Evolutionary conservation across 768 basidiomycete genomes (phyloP).

Genomic region (Heimioporus sp.): DNA sequence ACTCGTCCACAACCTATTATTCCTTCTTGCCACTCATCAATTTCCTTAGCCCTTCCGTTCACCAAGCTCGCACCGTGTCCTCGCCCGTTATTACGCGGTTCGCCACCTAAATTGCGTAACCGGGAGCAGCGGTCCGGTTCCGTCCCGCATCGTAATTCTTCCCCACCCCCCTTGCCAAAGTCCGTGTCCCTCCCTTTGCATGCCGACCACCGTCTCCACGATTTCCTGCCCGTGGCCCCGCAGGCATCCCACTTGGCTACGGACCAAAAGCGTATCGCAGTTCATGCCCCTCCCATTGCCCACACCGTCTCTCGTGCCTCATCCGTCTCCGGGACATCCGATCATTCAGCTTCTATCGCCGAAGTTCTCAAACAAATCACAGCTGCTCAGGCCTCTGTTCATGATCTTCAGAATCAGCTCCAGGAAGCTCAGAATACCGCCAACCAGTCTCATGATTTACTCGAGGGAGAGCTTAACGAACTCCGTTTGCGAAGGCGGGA

Average conservation of each 20-base stretch:
- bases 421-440: slow-evolving; percentile 56
- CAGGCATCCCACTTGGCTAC: slow-evolving; percentile 19
- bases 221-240: slow-evolving; percentile 23
- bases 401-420: slow-evolving; percentile 70
- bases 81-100: slow-evolving; percentile 41
- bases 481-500: slow-evolving; percentile 73
- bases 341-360: slow-evolving; percentile 67
- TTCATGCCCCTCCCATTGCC: slow-evolving; percentile 27
- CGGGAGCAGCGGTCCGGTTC: slow-evolving; percentile 45
- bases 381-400: slow-evolving; percentile 54
- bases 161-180: slow-evolving; percentile 82
- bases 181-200: slow-evolving; percentile 79
- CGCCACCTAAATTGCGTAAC: slow-evolving; percentile 57
- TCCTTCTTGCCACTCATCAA: background rate
- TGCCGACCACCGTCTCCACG: slow-evolving; percentile 39
- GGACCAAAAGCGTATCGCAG: slow-evolving; percentile 26
- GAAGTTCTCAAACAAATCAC: slow-evolving; percentile 78
- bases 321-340: slow-evolving; percentile 34
- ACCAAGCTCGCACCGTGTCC: slow-evolving; percentile 47
- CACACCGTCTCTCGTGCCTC: slow-evolving; percentile 23
- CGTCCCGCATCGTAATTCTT: slow-evolving; percentile 55
- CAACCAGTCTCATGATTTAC: slow-evolving; percentile 54
- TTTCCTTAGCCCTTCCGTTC: slow-evolving; percentile 46
- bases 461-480: slow-evolving; percentile 74
- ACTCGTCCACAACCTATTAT: slow-evolving; percentile 16